These are phyloP conservation scores for Lanmaoa rubissima DNA, from an alignment of 768 basidiomycete genomes.

Conservation along the genomic window DNA sequence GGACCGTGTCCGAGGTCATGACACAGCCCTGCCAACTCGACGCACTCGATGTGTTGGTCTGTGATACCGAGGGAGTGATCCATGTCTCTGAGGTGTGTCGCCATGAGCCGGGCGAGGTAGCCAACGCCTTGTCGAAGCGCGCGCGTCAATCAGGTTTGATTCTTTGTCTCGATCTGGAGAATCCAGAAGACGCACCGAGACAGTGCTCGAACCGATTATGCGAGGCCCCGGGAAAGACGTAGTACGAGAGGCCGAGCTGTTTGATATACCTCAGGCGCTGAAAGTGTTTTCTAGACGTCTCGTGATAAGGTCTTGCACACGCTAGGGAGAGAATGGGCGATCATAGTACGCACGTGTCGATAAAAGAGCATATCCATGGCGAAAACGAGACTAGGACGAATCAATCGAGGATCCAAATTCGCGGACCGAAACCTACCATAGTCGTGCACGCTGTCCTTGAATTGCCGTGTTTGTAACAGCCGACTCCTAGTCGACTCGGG, in stretches of 20 bases:
- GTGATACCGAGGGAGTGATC: no score
- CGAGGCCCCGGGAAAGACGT: constrained; percentile 74
- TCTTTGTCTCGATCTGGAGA: not conserved
- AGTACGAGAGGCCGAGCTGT: constrained; percentile 75
- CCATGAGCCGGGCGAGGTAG: constrained; percentile 66
- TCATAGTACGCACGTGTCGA: no score
- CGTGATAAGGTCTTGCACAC: not conserved
- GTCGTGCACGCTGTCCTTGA: constrained; percentile 44
- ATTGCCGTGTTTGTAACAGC: constrained; percentile 17
- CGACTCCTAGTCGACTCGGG: not conserved
- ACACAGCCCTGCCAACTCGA: constrained; percentile 77
- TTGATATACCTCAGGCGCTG: constrained; percentile 76
- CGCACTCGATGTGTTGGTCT: constrained; percentile 74
- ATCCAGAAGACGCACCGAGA: constrained; percentile 48
- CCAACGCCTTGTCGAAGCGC: constrained; percentile 58
- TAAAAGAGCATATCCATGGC: no score
- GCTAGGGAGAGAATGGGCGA: no score
- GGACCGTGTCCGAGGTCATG: constrained; percentile 81
- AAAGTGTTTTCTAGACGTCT: constrained; percentile 56
- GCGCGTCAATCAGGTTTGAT: not conserved
- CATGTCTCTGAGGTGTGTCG: constrained; percentile 53
- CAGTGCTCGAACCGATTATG: constrained; percentile 86
- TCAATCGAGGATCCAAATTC: not conserved
- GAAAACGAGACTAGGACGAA: no score
- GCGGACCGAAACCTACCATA: constrained; percentile 32